Conservation (phyloP, 139 green algal genomes). For the Protoeuglena noctilucae region DNA sequence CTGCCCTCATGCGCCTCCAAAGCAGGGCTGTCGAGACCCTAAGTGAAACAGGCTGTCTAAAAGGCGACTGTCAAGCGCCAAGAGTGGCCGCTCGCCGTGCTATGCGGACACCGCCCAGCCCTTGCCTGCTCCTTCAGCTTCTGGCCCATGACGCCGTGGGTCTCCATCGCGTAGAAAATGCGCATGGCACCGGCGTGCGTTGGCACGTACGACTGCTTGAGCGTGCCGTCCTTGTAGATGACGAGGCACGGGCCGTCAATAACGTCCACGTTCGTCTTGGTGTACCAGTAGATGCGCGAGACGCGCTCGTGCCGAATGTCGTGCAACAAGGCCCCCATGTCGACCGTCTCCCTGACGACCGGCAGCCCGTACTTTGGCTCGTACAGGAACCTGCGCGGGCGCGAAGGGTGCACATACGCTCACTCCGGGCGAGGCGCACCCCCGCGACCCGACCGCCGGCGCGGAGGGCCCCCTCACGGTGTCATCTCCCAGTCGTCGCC, state of each 20-base stretch:
- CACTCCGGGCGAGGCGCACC: too few relatives aligned
- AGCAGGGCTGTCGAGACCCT: too few relatives aligned
- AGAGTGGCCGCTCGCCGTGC: too few relatives aligned
- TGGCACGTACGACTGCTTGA: constrained; percentile 45
- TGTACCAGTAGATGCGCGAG: constrained; percentile 36
- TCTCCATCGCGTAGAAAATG: constrained; percentile 45
- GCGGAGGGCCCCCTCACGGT: too few relatives aligned
- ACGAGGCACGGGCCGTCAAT: constrained; percentile 50
- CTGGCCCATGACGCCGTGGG: constrained; percentile 27
- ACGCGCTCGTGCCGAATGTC: constrained; percentile 35
- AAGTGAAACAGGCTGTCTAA: too few relatives aligned
- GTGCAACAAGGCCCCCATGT: constrained; percentile 36
- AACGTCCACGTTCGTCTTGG: background rate
- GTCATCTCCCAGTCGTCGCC: too few relatives aligned
- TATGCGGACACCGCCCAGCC: too few relatives aligned
- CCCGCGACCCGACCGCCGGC: too few relatives aligned
- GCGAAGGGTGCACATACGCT: too few relatives aligned
- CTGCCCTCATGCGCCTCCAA: too few relatives aligned
- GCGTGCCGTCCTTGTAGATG: constrained; percentile 22
- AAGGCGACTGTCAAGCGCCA: too few relatives aligned
- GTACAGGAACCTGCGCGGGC: constrained; percentile 7
- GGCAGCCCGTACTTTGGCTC: background rate
- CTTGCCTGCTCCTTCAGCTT: background rate
- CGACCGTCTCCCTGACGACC: constrained; percentile 1
- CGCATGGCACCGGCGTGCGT: constrained; percentile 33